Conservation (phyloP, 441 rosid genomes). For the Manihot esculenta region DNA sequence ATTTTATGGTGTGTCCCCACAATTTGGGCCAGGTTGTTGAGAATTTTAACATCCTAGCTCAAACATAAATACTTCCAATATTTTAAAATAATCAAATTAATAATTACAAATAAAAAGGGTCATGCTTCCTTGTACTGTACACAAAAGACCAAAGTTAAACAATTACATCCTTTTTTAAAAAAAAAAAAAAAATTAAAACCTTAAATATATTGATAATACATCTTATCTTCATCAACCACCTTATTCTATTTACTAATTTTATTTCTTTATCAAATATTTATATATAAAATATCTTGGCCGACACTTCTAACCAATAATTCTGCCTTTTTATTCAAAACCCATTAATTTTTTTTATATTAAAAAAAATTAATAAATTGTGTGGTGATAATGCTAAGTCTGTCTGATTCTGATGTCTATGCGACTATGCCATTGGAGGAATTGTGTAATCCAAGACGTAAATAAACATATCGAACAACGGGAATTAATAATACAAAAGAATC, state of each 20-base stretch:
- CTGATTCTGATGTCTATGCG: background rate
- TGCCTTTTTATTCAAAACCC: slow-evolving; percentile 9
- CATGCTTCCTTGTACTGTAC: slow-evolving; percentile 13
- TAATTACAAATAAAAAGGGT: too few species aligned
- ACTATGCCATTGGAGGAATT: background rate
- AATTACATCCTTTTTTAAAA: background rate
- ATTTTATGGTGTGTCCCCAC: background rate
- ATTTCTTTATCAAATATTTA: too few species aligned
- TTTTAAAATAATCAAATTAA: too few species aligned
- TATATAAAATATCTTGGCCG: too few species aligned
- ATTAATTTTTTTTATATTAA: too few species aligned
- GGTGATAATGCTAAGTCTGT: background rate
- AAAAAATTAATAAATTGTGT: background rate
- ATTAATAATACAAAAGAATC: background rate
- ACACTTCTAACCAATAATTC: too few species aligned
- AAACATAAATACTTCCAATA: background rate
- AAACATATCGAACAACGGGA: background rate
- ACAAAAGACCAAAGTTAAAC: background rate
- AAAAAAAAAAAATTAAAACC: slow-evolving; percentile 5
- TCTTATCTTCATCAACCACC: too few species aligned
- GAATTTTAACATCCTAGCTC: background rate
- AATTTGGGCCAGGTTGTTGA: background rate
- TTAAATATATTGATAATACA: too few species aligned
- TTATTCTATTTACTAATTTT: too few species aligned
- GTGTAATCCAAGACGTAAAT: background rate